Evolutionary conservation across 352 stramenopile genomes (phyloP).

Genomic region (Pythium coloratum): DNA sequence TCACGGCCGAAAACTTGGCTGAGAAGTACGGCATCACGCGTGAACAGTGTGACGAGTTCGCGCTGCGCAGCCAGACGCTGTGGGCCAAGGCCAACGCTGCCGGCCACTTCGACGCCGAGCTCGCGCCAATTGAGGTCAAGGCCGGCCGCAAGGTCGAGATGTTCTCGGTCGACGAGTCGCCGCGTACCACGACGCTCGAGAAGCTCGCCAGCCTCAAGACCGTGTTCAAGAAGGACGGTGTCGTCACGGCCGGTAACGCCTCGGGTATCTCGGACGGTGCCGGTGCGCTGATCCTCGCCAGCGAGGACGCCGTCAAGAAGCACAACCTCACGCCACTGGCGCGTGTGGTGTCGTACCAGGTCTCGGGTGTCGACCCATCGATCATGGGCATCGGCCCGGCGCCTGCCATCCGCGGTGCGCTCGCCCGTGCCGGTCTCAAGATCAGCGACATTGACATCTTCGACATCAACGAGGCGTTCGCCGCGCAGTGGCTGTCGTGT

Average conservation of each 20-base stretch:
- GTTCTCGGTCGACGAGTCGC: constrained; percentile 77
- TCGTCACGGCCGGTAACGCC: constrained; percentile 96
- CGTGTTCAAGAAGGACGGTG: constrained; percentile 98
- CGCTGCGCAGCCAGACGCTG: constrained; percentile 91
- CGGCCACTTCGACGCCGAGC: constrained; percentile 94
- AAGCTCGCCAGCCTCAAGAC: constrained; percentile 93
- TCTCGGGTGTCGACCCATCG: constrained; percentile 93
- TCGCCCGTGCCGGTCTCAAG: constrained; percentile 87
- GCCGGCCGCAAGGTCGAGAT: constrained; percentile 88
- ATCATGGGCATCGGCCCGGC: constrained; percentile 99
- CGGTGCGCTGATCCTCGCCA: constrained; percentile 93
- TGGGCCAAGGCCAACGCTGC: constrained; percentile 90
- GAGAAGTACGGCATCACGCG: constrained; percentile 93
- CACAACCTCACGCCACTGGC: constrained; percentile 94
- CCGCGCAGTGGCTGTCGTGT: constrained; percentile 95
- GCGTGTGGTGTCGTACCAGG: constrained; percentile 91
- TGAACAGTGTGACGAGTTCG: constrained; percentile 95
- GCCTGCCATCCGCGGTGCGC: constrained; percentile 91
- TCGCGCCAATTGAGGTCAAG: constrained; percentile 91
- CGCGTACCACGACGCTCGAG: constrained; percentile 72
- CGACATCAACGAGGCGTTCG: constrained; percentile 99
- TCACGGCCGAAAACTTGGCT: constrained; percentile 98
- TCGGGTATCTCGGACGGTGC: constrained; percentile 97
- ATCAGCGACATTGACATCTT: constrained; percentile 96
- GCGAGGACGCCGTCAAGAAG: constrained; percentile 91